Evolutionary conservation across 2,329 filamentous ascomycete genomes (phyloP), one percentile per base, ranked within the genome.

Genomic region (Periconia sp.): DNA sequence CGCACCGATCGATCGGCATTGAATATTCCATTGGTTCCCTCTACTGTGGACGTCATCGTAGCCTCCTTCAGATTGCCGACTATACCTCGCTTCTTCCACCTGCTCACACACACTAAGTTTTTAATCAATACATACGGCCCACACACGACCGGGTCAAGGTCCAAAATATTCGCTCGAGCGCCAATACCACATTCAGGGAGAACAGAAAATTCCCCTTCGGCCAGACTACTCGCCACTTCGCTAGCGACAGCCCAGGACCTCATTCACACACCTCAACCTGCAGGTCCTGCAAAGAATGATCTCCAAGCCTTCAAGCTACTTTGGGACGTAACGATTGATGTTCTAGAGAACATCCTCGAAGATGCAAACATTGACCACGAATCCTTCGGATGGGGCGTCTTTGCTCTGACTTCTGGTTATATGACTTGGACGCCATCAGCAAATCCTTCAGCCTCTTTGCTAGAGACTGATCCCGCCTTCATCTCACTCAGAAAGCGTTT

Each of bases 171-270:
- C 29, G 8, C 28, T 2, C 48, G 52, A 19, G 39, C 48, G 5
- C 12, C 18, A 3, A 17, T 33, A 22, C 13, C 39, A 4, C 24
- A n/a, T 10, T 21, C 22, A 5, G 28, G 35, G 4, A 15, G 34
- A 1, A 29, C 17, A 23, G 11, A 8, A 13, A 42, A 23, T 16
- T 28, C 29, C 3, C 24, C 43, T 4, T 43, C 51, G 6, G 21
- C 25, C 2, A 38, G 26, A 36, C 17, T 24, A 3, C 19, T 62
- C 8, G 53, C 56, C 11, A 25, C 16, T 2, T 55, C 56, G 3
- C 32, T 61, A 9, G 45, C 54, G 7, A 49, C 53, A 18, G 53
- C 59, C 1, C 57, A 61, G 43, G 53, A 60, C 26, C 41, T 37
- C 3, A 43, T 47, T 9, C 25, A 46, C 11, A 52, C 29, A 12